phyloP scores from a whole-genome alignment of 2,329 filamentous ascomycete genomes.

The Aspergillus fumigatus region DNA sequence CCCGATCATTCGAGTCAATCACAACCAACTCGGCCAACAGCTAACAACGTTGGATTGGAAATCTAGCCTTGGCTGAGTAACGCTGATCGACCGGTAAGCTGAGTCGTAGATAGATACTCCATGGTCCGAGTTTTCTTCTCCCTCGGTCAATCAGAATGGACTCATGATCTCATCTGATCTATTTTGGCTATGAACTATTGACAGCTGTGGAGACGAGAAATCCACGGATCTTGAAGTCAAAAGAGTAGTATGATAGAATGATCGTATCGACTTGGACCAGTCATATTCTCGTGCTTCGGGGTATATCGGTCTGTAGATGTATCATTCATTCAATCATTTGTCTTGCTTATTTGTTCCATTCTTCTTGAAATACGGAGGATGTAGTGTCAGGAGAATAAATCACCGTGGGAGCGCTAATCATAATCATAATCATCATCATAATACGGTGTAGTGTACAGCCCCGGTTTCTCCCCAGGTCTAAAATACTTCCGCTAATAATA shows the following conservation, averaged over 20 bases:
- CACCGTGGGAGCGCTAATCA: too few relatives aligned
- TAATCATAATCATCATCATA: too few relatives aligned
- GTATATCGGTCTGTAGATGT: neutral
- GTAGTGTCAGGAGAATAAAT: too few relatives aligned
- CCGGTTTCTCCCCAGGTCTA: neutral
- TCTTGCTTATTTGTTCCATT: too few relatives aligned
- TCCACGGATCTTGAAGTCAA: too few relatives aligned
- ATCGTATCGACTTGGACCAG: neutral
- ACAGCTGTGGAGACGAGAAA: neutral
- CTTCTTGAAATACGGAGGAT: too few relatives aligned
- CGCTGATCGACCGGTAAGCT: neutral
- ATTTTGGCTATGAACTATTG: neutral
- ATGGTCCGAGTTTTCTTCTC: neutral
- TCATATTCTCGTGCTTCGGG: neutral
- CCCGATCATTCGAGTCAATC: neutral
- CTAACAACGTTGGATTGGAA: neutral
- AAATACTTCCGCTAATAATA: neutral
- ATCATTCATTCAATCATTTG: neutral
- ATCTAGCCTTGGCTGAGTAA: neutral
- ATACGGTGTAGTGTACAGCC: neutral
- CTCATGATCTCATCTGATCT: neutral
- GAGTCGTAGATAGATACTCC: too few relatives aligned
- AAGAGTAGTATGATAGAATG: too few relatives aligned
- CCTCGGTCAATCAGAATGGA: neutral
- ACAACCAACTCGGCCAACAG: neutral